These are phyloP conservation scores for Aureobasidium sp. DNA, from an alignment of 2,329 filamentous ascomycete genomes.

Conservation along the genomic window DNA sequence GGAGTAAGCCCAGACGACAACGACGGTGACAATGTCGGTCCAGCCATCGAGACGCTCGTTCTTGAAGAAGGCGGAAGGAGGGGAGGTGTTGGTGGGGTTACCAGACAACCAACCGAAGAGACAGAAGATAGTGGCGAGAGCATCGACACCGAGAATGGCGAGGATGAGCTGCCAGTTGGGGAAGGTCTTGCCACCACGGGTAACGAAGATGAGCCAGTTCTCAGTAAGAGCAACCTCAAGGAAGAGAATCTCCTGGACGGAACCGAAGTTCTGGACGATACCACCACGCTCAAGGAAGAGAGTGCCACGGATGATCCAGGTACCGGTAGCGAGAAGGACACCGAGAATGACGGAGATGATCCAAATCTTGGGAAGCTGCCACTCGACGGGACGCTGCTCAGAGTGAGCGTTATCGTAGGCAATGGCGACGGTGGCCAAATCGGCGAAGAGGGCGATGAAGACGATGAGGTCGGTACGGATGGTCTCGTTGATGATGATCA, in stretches of 20 bases:
- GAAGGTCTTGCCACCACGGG: conserved; percentile 59
- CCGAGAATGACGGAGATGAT: conserved; percentile 65
- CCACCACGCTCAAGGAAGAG: conserved; percentile 62
- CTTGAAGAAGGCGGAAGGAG: conserved; percentile 31
- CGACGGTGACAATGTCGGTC: conserved; percentile 57
- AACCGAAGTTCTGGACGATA: conserved; percentile 67
- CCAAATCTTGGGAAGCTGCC: conserved; percentile 78
- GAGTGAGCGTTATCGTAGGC: conserved; percentile 75
- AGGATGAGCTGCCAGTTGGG: conserved; percentile 67
- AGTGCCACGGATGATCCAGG: conserved; percentile 66
- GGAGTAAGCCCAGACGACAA: conserved; percentile 60
- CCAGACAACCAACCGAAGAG: conserved; percentile 68
- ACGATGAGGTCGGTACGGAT: conserved; percentile 66
- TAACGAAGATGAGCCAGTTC: conserved; percentile 51
- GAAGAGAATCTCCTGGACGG: conserved; percentile 62
- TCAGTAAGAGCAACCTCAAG: conserved; percentile 46
- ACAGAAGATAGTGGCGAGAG: conserved; percentile 65
- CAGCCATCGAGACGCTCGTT: conserved; percentile 37
- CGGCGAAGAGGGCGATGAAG: conserved; percentile 72
- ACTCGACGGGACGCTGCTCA: conserved; percentile 67
- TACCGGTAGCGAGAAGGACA: conserved; percentile 58
- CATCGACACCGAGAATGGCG: conserved; percentile 66
- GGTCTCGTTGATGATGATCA: conserved; percentile 75
- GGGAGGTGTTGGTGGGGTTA: conserved; percentile 35
- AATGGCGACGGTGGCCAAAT: conserved; percentile 70